A percentile compares a stretch with the other conserved stretches of the same genome.
Conservation (phyloP, 805 yeast species). For the Pichia heedii region DNA sequence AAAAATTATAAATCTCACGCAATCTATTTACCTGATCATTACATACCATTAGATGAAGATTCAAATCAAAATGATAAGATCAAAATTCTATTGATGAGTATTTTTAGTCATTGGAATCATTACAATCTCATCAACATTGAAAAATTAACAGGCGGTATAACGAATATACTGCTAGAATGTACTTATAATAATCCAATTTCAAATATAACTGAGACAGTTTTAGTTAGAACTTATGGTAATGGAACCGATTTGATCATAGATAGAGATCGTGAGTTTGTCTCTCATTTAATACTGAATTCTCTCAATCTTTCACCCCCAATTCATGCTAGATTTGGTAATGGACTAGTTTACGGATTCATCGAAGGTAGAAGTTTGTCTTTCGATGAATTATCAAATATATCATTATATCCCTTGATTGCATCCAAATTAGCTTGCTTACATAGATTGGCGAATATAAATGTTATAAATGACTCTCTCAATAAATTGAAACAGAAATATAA, state of each 20-base stretch:
- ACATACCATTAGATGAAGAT: conserved; percentile 27
- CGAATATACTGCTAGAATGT: conserved; percentile 50
- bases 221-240: conserved; percentile 65
- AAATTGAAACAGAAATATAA: conserved; percentile 27
- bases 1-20: conserved; percentile 36
- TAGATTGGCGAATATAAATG: conserved; percentile 33
- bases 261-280: conserved; percentile 63
- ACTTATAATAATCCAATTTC: conserved; percentile 9
- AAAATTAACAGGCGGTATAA: conserved; percentile 53
- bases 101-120: conserved; percentile 34
- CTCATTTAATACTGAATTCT: conserved; percentile 54
- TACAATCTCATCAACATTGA: conserved; percentile 27
- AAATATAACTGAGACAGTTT: conserved; percentile 28
- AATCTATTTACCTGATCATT: conserved; percentile 38
- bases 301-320: conserved; percentile 59
- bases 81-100: conserved; percentile 29
- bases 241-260: conserved; percentile 68
- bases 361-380: conserved; percentile 55
- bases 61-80: conserved; percentile 27
- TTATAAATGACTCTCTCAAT: conserved; percentile 39
- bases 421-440: conserved; percentile 69
- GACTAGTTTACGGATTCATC: conserved; percentile 61
- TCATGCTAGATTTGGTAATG: conserved; percentile 61
- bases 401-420: conserved; percentile 50
- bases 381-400: conserved; percentile 39